phyloP scores from a whole-genome alignment of 2,329 filamentous ascomycete genomes.

The Xylaria hypoxylon region DNA sequence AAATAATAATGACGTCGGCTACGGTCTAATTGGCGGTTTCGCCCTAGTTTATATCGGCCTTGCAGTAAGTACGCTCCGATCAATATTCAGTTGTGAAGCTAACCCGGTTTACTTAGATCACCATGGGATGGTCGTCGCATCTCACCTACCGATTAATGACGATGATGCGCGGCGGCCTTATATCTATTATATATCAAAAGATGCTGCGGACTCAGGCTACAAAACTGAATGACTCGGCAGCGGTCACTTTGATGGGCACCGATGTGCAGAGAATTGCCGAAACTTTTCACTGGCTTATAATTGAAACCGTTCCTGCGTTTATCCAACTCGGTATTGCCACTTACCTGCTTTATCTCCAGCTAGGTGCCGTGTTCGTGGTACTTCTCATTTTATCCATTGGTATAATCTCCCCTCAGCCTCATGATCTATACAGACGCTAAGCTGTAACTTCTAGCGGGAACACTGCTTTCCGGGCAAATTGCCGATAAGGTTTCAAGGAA shows the following conservation, averaged over 20 bases:
- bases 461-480: conserved; percentile 23
- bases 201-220: conserved; percentile 21
- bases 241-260: conserved; percentile 33
- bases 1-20: conserved; percentile 15
- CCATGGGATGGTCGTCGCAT: conserved; percentile 31
- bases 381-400: conserved; percentile 27
- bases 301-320: conserved; percentile 25
- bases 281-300: conserved; percentile 27
- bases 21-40: conserved; percentile 30
- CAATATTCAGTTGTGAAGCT: not conserved
- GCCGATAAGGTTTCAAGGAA: conserved; percentile 27
- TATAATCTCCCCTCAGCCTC: not conserved
- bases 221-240: conserved; percentile 21
- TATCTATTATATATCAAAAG: conserved; percentile 25
- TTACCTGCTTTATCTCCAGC: conserved; percentile 32
- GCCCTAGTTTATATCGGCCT: conserved; percentile 33
- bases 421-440: not conserved
- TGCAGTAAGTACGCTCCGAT: conserved; percentile 13
- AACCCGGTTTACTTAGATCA: conserved; percentile 4
- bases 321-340: conserved; percentile 34
- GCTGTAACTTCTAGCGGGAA: conserved; percentile 18
- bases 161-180: conserved; percentile 31
- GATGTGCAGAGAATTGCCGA: conserved; percentile 33
- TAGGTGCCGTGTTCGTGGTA: conserved; percentile 24
- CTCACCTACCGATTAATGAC: conserved; percentile 31